Evolutionary conservation across 164 flowering plant species (phyloP).

Genomic region (Brasenia schreberi): DNA sequence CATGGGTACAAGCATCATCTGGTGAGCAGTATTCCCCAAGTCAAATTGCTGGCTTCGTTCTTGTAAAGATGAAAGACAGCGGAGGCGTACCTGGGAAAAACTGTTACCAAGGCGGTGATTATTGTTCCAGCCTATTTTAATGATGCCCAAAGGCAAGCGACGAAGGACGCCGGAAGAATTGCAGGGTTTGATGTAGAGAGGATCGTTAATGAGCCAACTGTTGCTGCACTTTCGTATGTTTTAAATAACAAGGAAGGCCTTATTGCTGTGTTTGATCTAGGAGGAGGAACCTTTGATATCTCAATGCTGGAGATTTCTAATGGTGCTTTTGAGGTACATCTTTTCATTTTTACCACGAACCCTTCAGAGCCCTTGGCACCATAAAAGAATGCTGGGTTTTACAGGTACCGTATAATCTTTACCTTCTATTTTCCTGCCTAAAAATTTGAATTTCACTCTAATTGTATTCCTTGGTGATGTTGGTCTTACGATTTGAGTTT

Average conservation of each 20-base stretch:
- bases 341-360: no score
- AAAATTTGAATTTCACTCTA: no score
- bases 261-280: constrained; percentile 24
- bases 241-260: constrained; percentile 54
- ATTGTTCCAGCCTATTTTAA: constrained; percentile 63
- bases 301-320: constrained; percentile 57
- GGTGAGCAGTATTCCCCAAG: constrained; percentile 58
- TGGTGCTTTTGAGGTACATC: constrained; percentile 50
- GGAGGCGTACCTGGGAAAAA: constrained; percentile 46
- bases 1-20: constrained; percentile 51
- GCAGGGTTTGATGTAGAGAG: constrained; percentile 30
- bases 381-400: no score
- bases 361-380: no score
- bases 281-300: constrained; percentile 52
- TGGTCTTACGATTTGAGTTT: no score
- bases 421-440: no score
- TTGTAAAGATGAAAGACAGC: constrained; percentile 73
- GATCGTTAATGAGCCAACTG: constrained; percentile 65
- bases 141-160: no score
- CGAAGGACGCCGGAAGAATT: no score
- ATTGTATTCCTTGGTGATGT: no score
- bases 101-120: constrained; percentile 43
- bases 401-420: no score
- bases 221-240: constrained; percentile 67
- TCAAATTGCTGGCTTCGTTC: constrained; percentile 55